phyloP scores from a whole-genome alignment of 768 basidiomycete species.

The Suillus discolor region DNA sequence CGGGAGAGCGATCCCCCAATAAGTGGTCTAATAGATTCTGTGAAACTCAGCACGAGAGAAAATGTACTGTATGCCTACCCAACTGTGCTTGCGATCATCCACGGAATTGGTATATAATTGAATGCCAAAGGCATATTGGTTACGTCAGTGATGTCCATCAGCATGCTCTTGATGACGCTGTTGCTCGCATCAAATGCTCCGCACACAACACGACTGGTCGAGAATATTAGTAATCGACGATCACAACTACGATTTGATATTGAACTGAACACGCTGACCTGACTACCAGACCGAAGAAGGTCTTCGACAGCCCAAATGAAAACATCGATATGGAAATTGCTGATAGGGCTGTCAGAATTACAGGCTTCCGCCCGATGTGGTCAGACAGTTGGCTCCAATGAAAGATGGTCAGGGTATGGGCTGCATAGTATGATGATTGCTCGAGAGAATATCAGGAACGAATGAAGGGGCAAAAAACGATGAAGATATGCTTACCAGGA shows the following conservation, averaged over 20 bases:
- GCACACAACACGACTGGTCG: conserved; percentile 42
- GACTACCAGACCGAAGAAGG: conserved; percentile 44
- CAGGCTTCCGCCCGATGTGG: conserved; percentile 48
- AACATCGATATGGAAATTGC: conserved; percentile 49
- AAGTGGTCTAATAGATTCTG: conserved; percentile 48
- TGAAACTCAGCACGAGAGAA: neutral
- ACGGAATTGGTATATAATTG: conserved; percentile 57
- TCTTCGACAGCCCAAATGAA: conserved; percentile 48
- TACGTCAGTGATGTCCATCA: conserved; percentile 43
- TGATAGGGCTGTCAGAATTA: conserved; percentile 46
- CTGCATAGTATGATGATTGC: conserved; percentile 52
- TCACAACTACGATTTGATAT: neutral
- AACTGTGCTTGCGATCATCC: conserved; percentile 42
- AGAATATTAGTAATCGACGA: neutral
- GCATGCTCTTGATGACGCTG: conserved; percentile 50
- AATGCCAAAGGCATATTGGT: conserved; percentile 45
- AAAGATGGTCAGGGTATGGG: conserved; percentile 47
- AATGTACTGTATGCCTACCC: conserved; percentile 39
- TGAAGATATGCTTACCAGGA: conserved; percentile 39
- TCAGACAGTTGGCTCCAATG: conserved; percentile 55
- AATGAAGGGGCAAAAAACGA: conserved; percentile 32
- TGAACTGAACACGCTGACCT: conserved; percentile 29
- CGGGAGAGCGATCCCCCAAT: conserved; percentile 66
- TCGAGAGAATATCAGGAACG: conserved; percentile 17
- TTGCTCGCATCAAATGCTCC: conserved; percentile 58